Conservation (phyloP, 306 rosid species). For the Alnus glutinosa region DNA sequence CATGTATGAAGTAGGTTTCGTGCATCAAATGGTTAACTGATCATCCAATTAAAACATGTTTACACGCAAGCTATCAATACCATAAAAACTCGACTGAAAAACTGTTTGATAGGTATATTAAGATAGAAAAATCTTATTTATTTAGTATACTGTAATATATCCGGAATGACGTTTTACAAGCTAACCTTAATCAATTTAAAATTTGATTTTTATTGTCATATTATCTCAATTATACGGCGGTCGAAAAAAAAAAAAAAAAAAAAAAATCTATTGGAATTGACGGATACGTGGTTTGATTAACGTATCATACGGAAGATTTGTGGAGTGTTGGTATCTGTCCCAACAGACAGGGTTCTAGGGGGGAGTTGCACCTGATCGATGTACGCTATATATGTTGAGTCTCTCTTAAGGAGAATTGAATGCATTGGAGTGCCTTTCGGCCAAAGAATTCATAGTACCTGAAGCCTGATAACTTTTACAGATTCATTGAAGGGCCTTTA, state of each 20-base stretch:
- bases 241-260: no score
- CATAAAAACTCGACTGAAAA: not conserved
- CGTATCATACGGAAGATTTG: not conserved
- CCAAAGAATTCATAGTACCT: conserved; percentile 64
- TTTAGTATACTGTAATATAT: no score
- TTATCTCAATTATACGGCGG: no score
- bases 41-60: conserved; percentile 21
- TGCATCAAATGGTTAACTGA: conserved; percentile 36
- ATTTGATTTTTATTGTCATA: no score
- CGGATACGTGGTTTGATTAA: no score
- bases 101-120: conserved; percentile 10
- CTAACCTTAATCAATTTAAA: no score
- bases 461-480: conserved; percentile 60
- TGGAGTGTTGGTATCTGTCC: conserved; percentile 33
- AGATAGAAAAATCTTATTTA: no score
- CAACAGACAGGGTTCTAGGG: conserved; percentile 3
- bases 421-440: conserved; percentile 44
- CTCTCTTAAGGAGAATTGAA: conserved; percentile 53
- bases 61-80: conserved; percentile 24
- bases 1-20: conserved; percentile 40
- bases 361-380: conserved; percentile 11
- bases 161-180: no score
- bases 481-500: conserved; percentile 69
- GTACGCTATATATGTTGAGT: conserved; percentile 38
- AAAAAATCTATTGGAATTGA: no score